Evolutionary conservation across 441 rosid species (phyloP).

Genomic region (Mallotus japonicus): DNA sequence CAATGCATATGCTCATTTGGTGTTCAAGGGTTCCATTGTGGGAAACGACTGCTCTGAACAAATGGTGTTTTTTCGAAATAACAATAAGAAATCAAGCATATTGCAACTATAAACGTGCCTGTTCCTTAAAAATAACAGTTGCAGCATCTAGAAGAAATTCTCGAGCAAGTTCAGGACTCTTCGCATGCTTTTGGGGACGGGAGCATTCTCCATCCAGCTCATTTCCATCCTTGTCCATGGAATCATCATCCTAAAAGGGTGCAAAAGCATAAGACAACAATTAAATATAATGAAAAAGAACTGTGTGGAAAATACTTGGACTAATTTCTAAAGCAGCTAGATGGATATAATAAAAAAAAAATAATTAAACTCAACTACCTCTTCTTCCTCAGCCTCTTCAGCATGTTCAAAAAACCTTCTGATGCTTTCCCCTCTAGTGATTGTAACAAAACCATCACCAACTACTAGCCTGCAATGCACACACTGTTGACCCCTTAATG

Average conservation of each 20-base stretch:
- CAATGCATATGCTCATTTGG: background rate
- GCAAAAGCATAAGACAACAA: constrained; percentile 11
- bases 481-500: constrained; percentile 72
- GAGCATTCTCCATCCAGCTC: constrained; percentile 94
- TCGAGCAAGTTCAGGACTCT: constrained; percentile 99
- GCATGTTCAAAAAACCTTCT: constrained; percentile 87
- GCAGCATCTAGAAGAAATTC: constrained; percentile 98
- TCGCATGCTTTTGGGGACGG: constrained; percentile 98
- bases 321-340: background rate
- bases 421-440: constrained; percentile 78
- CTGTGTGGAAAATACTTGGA: background rate
- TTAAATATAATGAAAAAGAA: constrained; percentile 1
- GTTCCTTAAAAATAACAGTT: constrained; percentile 89
- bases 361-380: constrained; percentile 47
- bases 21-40: background rate
- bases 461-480: constrained; percentile 86
- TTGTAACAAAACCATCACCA: constrained; percentile 89
- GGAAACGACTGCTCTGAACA: constrained; percentile 9
- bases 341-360: background rate
- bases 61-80: constrained; percentile 10
- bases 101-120: constrained; percentile 51
- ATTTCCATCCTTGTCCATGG: constrained; percentile 90
- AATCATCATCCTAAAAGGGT: constrained; percentile 78
- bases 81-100: constrained; percentile 14
- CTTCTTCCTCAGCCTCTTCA: constrained; percentile 97